Base-by-base conservation (phyloP, 352 stramenopile genomes). In the Globisporangium parvum region DNA sequence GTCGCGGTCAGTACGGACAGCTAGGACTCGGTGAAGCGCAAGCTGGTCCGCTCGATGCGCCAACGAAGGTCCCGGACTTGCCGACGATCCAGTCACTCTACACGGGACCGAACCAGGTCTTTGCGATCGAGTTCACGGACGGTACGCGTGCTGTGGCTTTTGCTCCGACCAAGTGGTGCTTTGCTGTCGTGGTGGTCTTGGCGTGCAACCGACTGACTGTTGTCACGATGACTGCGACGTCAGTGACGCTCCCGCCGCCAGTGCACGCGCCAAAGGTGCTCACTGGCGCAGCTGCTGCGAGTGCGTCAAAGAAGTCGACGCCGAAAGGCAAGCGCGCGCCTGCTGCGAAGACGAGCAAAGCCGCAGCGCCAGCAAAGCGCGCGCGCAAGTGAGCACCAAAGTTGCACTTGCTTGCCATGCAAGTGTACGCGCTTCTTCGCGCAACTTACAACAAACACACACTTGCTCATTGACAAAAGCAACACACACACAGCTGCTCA, bases 51-150 rank as follows among this genome's bases (percentile, higher is more conserved):
- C 11, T 82, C 35, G 68, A 69, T 28, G 73, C 58, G 11, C 79
- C 82, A 0, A 87, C 79, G 3, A 82, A 87, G 51, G 62, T 92
- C 9, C 47, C 59, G 6, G 57, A 68, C 17, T 64, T 92, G 17
- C 75, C 77, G 12, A 51, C 49, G 18, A 87, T 92, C 70, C 61
- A 82, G 57, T 84, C 86, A 42, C 24, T 92, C 40, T 77, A 70
- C 33, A 68, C 75, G 11, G 82, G 79, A 26, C 70, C 73, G n/a
- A 90, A 92, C 64, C 75, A 89, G 54, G 69, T 88, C 31, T 90
- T 92, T 51, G 79, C 72, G 10, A 62, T 92, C 55, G 82, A 92
- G 65, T 90, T 82, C 50, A 89, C 82, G 3, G 57, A 90, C 45
- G 70, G 77, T 91, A 70, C 55, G 75, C 52, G 8, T 8, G 11